Base-by-base conservation (phyloP, 306 rosid genomes). In the Prunus campanulata region DNA sequence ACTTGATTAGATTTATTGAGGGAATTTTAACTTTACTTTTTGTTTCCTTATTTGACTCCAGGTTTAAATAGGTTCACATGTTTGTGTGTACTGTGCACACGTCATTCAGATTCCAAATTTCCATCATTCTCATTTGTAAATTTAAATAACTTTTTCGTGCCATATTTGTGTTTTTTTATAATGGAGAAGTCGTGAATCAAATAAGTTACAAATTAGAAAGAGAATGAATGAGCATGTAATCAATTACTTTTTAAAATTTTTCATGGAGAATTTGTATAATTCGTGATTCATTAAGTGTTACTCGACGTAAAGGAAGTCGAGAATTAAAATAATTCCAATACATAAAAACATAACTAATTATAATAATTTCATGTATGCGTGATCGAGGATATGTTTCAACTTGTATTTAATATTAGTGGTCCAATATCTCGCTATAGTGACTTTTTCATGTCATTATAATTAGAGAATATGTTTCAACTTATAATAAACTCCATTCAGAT, bases 231-330 rank as follows among this genome's bases (percentile, higher is more conserved):
- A 35, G 42, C 6, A 35, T 1, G 42, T 6, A 35, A 35, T 35
- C 8, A 35, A 6, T 35, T 5, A 35, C 42, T 35, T 35, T 35
- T 35, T 35, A 0, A 0, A 35, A 35, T 0, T 0, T 35, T 35
- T 35, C 1, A 0, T 5, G 8, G 5, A 35, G 2, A 35, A 35
- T 35, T 35, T 6, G 8, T 0, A 35, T 35, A 35, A 35, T 35
- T 35, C 8, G 2, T 5, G 42, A 35, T 35, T 35, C 42, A 35
- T 35, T 35, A 5, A 35, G 1, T 5, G 8, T 35, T 35, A 35
- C 8, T 5, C 0, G 42, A 35, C 8, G 5, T 5, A 5, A 35
- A 6, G 42, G 8, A 35, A 35, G 8, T 35, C 1, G 42, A 35
- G 1, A 35, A 5, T 6, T 35, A 35, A 35, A 35, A 35, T 35